A percentile compares a stretch with the other conserved stretches of the same genome.
Evolutionary conservation across 257 asterid species (phyloP).

Genomic region (Mitragyna speciosa): DNA sequence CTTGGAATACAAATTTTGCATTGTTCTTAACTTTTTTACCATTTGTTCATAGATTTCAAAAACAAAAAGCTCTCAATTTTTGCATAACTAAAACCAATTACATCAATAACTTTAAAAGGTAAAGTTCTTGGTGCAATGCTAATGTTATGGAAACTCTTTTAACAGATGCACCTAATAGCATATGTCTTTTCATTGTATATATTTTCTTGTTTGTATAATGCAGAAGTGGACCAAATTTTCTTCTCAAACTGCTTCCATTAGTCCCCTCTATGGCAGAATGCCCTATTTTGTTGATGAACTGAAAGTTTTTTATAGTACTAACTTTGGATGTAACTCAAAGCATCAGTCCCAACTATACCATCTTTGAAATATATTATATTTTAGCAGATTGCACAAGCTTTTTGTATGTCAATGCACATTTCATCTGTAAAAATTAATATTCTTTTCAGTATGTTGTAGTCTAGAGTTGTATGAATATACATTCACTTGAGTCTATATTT

Average conservation of each 20-base stretch:
- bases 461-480: too few relatives aligned
- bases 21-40: slow-evolving; percentile 16
- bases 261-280: neutral
- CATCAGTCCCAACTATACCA: neutral
- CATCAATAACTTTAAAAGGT: slow-evolving; percentile 71
- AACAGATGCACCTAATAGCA: neutral
- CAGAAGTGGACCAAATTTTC: neutral
- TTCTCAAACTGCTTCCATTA: neutral
- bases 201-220: neutral
- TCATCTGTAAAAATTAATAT: neutral
- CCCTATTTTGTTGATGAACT: neutral
- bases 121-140: slow-evolving; percentile 19
- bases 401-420: too few relatives aligned
- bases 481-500: too few relatives aligned
- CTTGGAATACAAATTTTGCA: slow-evolving; percentile 1
- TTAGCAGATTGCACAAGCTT: neutral
- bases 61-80: slow-evolving; percentile 78
- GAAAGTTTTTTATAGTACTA: neutral
- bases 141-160: neutral
- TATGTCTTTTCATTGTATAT: neutral
- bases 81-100: slow-evolving; percentile 67
- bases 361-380: neutral
- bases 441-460: too few relatives aligned
- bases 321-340: neutral
- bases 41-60: slow-evolving; percentile 59